Evolutionary conservation across 1,139 yeast genomes (phyloP), one percentile per base, ranked within the genome.

Genomic region (Hansenula sp.): DNA sequence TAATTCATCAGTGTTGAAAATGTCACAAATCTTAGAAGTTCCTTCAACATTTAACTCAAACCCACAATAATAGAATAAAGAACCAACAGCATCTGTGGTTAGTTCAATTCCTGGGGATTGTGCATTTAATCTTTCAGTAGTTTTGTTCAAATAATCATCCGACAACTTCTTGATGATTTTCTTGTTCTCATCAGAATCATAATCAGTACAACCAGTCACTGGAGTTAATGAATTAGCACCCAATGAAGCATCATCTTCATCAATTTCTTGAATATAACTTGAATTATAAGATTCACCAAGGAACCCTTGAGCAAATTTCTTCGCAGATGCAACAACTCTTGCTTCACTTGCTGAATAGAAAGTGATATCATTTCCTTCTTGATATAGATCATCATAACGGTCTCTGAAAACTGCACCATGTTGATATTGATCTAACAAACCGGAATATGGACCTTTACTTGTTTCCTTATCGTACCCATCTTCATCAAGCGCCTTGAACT

Each of bases 21-120:
- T 63, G 33, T 68, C 65, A 58, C 84, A 76, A 47, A 78, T 70
- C 12, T 70, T 68, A 5, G 81, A 70, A 25, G 61, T 48, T 3
- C 83, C 84, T 31, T 62, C 62, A 15, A 69, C 74, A 51, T 74
- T 74, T 49, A 78, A 60, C 55, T 78, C 85, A 57, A 66, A 80
- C 3, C 79, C 80, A 61, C 83, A 79, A 37, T 62, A 74, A 62
- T 40, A 63, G 60, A 51, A 72, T 63, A 50, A 77, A 52, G 40
- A 60, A 50, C 54, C 54, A 29, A 77, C 67, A 49, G 78, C 81
- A 8, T 54, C 47, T 1, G 61, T 50, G 5, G 72, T 64, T 10
- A 70, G 45, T 48, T 68, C 57, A 37, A 70, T 64, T 0, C 68
- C 74, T 2, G 72, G 71, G 38, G 71, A 62, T 7, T 58, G 55